Evolutionary conservation across 805 yeast genomes (phyloP).

Genomic region (Tetrapisispora nanseiensis): DNA sequence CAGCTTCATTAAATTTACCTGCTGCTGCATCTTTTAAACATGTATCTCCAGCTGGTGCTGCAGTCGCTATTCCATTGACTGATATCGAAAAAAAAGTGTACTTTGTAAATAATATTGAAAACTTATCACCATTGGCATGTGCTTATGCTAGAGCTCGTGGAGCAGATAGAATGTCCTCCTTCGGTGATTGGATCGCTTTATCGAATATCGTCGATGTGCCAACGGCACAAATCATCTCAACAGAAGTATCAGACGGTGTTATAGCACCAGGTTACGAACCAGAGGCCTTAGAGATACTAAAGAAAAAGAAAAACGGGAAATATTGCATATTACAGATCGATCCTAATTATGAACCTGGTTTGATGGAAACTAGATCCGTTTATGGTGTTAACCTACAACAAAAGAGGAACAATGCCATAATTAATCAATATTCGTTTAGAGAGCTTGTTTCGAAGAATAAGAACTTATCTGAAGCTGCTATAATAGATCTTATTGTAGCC

Average conservation of each 20-base stretch:
- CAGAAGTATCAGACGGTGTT: constrained; percentile 97
- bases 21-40: constrained; percentile 99
- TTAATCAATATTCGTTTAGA: constrained; percentile 80
- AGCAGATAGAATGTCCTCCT: constrained; percentile 98
- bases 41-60: constrained; percentile 98
- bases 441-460: constrained; percentile 86
- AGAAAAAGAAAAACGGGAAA: constrained; percentile 93
- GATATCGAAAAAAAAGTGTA: constrained; percentile 91
- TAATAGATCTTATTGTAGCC: constrained; percentile 89
- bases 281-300: constrained; percentile 81
- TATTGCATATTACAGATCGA: constrained; percentile 94
- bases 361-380: constrained; percentile 83
- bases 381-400: constrained; percentile 93
- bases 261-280: constrained; percentile 95
- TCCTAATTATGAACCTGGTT: constrained; percentile 81
- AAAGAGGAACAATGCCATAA: constrained; percentile 95
- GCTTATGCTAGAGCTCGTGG: constrained; percentile 99
- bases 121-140: constrained; percentile 90
- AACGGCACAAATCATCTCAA: constrained; percentile 93
- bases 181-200: constrained; percentile 96
- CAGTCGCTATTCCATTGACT: constrained; percentile 87
- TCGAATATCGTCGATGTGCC: constrained; percentile 93
- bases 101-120: constrained; percentile 89
- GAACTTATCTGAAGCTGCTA: constrained; percentile 81
- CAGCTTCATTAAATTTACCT: constrained; percentile 87